Conservation (phyloP, 768 basidiomycete genomes). For the Lepiota brunneoincarnata region DNA sequence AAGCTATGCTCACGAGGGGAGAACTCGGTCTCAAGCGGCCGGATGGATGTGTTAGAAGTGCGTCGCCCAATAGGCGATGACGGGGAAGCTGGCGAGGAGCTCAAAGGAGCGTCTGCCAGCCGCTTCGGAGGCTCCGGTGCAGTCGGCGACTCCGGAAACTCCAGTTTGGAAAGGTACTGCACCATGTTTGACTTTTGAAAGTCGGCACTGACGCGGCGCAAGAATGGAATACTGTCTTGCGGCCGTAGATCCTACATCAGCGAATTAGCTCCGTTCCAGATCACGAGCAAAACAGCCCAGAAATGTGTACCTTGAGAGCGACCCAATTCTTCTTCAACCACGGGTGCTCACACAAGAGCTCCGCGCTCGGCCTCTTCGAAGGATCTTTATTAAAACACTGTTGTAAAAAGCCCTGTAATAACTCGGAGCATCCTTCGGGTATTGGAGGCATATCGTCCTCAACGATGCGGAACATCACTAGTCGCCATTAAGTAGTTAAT, state of each 20-base stretch:
- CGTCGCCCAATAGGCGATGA: slow-evolving; percentile 36
- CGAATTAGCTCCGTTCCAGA: slow-evolving; percentile 2
- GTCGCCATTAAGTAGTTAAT: slow-evolving; percentile 5
- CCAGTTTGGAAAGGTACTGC: slow-evolving; percentile 49
- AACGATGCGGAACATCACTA: slow-evolving; percentile 97
- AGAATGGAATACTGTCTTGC: slow-evolving; percentile 94
- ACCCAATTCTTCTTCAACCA: slow-evolving; percentile 87
- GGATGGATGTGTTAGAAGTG: slow-evolving; percentile 36
- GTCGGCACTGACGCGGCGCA: slow-evolving; percentile 88
- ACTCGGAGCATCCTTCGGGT: slow-evolving; percentile 75
- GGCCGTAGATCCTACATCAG: slow-evolving; percentile 68
- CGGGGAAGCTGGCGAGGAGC: slow-evolving; percentile 22
- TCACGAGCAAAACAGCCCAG: not conserved
- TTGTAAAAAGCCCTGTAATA: slow-evolving; percentile 76
- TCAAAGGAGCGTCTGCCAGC: slow-evolving; percentile 29
- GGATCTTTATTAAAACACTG: slow-evolving; percentile 93
- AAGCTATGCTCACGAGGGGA: slow-evolving; percentile 76
- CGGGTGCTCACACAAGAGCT: slow-evolving; percentile 81
- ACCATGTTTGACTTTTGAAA: slow-evolving; percentile 68
- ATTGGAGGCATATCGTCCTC: slow-evolving; percentile 89
- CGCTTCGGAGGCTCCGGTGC: slow-evolving; percentile 30
- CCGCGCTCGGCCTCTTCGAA: slow-evolving; percentile 75
- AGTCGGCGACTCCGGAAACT: slow-evolving; percentile 39
- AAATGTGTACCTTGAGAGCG: slow-evolving; percentile 63
- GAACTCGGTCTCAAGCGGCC: slow-evolving; percentile 46